These are phyloP conservation scores for Lumnitzera littorea DNA, from an alignment of 345 rosid species.

Conservation along the genomic window DNA sequence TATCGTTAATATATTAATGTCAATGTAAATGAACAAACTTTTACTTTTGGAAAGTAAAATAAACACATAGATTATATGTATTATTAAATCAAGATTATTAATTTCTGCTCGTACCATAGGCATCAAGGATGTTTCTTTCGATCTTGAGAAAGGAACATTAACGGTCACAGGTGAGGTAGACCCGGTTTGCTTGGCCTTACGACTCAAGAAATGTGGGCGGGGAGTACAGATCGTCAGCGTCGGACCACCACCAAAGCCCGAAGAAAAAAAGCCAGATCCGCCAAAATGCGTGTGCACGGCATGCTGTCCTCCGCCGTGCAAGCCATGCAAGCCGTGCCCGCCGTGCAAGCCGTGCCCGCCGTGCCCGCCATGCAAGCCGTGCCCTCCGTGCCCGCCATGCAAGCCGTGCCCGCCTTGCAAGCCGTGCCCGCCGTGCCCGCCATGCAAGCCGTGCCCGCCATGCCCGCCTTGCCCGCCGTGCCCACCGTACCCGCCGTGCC, in stretches of 20 bases:
- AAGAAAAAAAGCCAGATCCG: background rate
- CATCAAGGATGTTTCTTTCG: constrained; percentile 3
- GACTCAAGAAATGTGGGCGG: constrained; percentile 7
- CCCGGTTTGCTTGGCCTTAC: constrained; percentile 5
- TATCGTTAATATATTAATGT: too few relatives aligned
- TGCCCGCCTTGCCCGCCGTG: background rate
- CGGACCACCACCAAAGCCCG: constrained; percentile 9
- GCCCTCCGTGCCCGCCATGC: background rate
- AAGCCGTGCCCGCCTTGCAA: background rate
- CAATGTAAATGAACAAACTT: too few relatives aligned
- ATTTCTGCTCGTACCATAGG: background rate
- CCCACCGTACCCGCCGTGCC: background rate
- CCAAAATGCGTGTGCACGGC: background rate
- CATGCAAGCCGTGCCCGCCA: background rate
- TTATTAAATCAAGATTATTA: too few relatives aligned
- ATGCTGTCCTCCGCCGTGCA: too few relatives aligned
- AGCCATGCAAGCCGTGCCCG: too few relatives aligned
- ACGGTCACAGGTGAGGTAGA: constrained; percentile 6
- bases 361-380: background rate
- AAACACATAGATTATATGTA: too few relatives aligned
- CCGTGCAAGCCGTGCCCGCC: too few relatives aligned
- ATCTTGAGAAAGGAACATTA: constrained; percentile 5
- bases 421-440: background rate
- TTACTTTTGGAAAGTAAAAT: too few relatives aligned
- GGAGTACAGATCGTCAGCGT: background rate